Conservation (phyloP, 202 grass and related monocot genomes). For the Carex arenaria region DNA sequence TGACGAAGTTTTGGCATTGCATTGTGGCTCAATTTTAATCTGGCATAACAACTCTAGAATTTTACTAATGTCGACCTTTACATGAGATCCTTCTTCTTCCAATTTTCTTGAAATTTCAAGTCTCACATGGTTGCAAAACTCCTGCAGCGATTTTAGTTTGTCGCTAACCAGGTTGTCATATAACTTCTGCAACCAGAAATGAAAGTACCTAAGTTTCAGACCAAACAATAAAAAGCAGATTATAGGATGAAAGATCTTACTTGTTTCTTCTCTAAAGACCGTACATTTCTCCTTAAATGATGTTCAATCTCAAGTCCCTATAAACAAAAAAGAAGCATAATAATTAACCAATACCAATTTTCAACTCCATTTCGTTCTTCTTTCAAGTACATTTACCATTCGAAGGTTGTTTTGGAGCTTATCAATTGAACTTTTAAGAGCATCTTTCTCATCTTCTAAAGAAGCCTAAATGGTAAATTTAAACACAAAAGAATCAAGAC, state of each 20-base stretch:
- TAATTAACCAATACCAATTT: constrained; percentile 22
- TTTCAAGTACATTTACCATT: constrained; percentile 54
- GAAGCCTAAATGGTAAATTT: constrained; percentile 46
- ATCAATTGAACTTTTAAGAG: constrained; percentile 68
- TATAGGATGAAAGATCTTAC: constrained; percentile 25
- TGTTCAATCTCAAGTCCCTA: constrained; percentile 90
- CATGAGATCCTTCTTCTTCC: constrained; percentile 59
- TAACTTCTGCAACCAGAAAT: constrained; percentile 42
- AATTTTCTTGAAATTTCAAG: constrained; percentile 69
- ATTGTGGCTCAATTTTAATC: constrained; percentile 33
- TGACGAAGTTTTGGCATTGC: constrained; percentile 16
- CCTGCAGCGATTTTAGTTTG: constrained; percentile 42
- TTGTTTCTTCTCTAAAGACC: constrained; percentile 65
- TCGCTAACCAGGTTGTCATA: constrained; percentile 52
- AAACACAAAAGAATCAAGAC: constrained; percentile 13
- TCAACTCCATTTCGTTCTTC: constrained; percentile 19
- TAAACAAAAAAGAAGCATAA: constrained; percentile 23
- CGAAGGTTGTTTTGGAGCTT: constrained; percentile 95
- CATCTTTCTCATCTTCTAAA: constrained; percentile 69
- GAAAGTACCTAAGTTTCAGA: not conserved
- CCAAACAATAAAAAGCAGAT: constrained; percentile 16
- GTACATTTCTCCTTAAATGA: constrained; percentile 71
- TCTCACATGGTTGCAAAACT: constrained; percentile 37
- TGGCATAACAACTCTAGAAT: constrained; percentile 58
- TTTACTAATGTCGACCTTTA: constrained; percentile 39